Evolutionary conservation across 345 rosid species (phyloP).

Genomic region (Isatis tinctoria): DNA sequence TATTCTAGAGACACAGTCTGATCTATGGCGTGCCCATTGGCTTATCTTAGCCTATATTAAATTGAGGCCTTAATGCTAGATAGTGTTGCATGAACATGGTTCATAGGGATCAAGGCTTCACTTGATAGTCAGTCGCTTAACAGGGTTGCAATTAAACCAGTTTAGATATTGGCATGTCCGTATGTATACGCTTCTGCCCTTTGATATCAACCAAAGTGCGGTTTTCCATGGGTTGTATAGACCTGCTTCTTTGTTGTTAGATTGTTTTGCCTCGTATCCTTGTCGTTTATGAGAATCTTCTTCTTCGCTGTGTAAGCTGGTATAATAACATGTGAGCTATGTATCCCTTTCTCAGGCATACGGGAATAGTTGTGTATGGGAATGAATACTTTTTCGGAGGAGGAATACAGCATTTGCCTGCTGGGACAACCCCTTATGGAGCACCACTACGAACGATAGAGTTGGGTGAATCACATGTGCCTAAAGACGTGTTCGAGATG

Average conservation of each 20-base stretch:
- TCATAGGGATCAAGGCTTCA: background rate
- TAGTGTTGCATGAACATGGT: background rate
- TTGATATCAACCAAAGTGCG: background rate
- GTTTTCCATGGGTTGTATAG: background rate
- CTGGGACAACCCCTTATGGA: conserved; percentile 80
- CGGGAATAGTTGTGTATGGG: conserved; percentile 82
- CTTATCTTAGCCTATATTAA: background rate
- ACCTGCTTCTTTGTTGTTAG: too few relatives aligned
- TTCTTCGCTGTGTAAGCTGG: background rate
- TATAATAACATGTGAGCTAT: background rate
- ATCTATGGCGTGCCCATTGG: background rate
- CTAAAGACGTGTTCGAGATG: conserved; percentile 84
- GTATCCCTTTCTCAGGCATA: conserved; percentile 58
- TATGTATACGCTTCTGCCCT: background rate
- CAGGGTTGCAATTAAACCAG: background rate
- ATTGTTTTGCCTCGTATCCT: background rate
- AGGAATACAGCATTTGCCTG: conserved; percentile 69
- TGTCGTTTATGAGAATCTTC: background rate
- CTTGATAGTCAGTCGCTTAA: background rate
- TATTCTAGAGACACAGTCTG: background rate
- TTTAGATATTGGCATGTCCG: background rate
- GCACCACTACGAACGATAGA: conserved; percentile 61
- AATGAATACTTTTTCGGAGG: conserved; percentile 84
- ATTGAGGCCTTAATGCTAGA: background rate
- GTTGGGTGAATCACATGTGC: conserved; percentile 77